Evolutionary conservation across 106 monocot genomes (phyloP).

Genomic region (Xerophyta viscosa): DNA sequence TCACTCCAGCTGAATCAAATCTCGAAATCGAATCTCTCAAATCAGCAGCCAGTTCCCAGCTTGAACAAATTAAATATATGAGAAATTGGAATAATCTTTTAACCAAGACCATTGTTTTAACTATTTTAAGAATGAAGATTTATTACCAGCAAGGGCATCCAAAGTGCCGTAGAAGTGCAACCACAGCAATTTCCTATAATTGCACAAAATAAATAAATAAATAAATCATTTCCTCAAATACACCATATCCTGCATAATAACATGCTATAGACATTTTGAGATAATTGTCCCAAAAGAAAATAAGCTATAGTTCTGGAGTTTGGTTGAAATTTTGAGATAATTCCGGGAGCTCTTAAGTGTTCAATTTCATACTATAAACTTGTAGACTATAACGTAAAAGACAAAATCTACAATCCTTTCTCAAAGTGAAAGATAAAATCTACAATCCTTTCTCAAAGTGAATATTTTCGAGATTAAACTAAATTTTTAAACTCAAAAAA

Average conservation of each 20-base stretch:
- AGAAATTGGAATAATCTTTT: slow-evolving; percentile 4
- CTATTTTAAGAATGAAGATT: neutral
- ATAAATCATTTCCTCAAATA: neutral
- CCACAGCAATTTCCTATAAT: slow-evolving; percentile 64
- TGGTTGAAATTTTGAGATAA: too few relatives aligned
- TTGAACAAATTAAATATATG: slow-evolving; percentile 11
- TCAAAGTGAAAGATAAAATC: too few relatives aligned
- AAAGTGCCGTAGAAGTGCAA: slow-evolving; percentile 88
- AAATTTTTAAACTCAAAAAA: neutral
- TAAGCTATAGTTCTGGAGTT: too few relatives aligned
- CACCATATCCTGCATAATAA: too few relatives aligned
- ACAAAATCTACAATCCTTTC: too few relatives aligned
- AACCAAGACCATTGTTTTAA: too few relatives aligned
- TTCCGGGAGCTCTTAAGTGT: too few relatives aligned
- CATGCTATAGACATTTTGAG: neutral
- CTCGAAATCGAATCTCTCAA: slow-evolving; percentile 44
- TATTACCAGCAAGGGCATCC: slow-evolving; percentile 83
- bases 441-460: too few relatives aligned
- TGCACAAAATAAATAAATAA: slow-evolving; percentile 5
- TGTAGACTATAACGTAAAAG: too few relatives aligned
- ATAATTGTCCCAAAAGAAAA: too few relatives aligned
- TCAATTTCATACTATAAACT: too few relatives aligned
- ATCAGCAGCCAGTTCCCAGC: slow-evolving; percentile 84
- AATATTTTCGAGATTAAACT: too few relatives aligned
- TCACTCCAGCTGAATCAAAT: slow-evolving; percentile 78